A percentile compares a stretch with the other conserved stretches of the same genome.
These are phyloP conservation scores for Colletotrichum sidae DNA, from an alignment of 2,329 filamentous ascomycete species.

Conservation along the genomic window DNA sequence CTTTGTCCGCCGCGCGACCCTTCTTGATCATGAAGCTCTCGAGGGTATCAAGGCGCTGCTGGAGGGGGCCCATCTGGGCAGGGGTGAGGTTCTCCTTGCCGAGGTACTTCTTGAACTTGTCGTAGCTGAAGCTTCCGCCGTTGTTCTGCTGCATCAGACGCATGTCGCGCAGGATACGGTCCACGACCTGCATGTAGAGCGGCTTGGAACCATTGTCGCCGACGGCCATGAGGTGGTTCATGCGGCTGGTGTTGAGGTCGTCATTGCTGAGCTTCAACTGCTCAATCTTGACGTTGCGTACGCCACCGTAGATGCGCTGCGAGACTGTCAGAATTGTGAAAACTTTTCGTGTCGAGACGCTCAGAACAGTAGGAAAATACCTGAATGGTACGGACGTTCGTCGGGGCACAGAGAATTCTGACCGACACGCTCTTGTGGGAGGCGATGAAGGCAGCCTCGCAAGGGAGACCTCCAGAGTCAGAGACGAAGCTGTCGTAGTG, in stretches of 20 bases:
- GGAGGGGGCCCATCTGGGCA: conserved; percentile 65
- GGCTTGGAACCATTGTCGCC: conserved; percentile 55
- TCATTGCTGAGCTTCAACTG: conserved; percentile 62
- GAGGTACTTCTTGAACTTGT: conserved; percentile 55
- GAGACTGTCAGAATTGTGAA: not conserved
- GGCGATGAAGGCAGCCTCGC: conserved; percentile 70
- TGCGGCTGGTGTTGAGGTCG: conserved; percentile 67
- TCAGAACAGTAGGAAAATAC: not conserved
- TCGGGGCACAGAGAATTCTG: conserved; percentile 65
- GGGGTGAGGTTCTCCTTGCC: conserved; percentile 52
- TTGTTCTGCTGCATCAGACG: conserved; percentile 56
- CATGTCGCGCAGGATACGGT: conserved; percentile 68
- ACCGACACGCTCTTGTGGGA: conserved; percentile 57
- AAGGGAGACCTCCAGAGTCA: conserved; percentile 60
- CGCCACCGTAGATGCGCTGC: conserved; percentile 53
- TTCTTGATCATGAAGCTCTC: conserved; percentile 69
- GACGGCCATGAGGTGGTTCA: conserved; percentile 71
- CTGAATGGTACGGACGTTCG: conserved; percentile 56
- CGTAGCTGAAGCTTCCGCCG: conserved; percentile 59
- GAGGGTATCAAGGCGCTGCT: conserved; percentile 70
- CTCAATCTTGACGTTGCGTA: conserved; percentile 60
- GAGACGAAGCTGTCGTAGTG: conserved; percentile 71
- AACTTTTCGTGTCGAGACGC: not conserved
- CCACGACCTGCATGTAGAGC: conserved; percentile 68
- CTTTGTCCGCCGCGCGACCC: not conserved